phyloP scores from a whole-genome alignment of 495 filamentous ascomycete genomes.

The Penicillium cinerascens region DNA sequence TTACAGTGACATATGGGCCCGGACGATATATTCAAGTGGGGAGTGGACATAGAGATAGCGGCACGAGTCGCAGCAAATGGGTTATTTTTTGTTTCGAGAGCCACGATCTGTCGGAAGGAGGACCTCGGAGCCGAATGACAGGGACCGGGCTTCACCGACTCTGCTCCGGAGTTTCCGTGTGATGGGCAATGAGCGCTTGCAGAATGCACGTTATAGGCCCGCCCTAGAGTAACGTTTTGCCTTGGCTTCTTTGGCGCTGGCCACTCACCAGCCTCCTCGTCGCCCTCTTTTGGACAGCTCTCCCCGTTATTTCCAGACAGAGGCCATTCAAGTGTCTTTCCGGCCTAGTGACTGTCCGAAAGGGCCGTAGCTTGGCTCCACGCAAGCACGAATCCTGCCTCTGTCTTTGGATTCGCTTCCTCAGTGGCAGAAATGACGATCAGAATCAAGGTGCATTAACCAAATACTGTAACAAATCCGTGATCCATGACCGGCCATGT shows the following conservation, averaged over 20 bases:
- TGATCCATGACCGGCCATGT: not conserved
- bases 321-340: not conserved
- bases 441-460: not conserved
- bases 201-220: slow-evolving; percentile 30
- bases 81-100: not conserved
- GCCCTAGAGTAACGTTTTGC: slow-evolving; percentile 3
- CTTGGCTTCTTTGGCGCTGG: slow-evolving; percentile 14
- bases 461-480: not conserved
- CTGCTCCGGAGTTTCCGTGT: slow-evolving; percentile 11
- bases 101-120: not conserved
- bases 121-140: not conserved
- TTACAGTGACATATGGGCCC: slow-evolving; percentile 10
- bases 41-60: not conserved
- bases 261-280: slow-evolving; percentile 13
- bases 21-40: not conserved
- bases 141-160: slow-evolving; percentile 11
- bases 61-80: not conserved
- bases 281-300: not conserved
- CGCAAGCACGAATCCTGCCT: not conserved
- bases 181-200: slow-evolving; percentile 36
- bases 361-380: not conserved
- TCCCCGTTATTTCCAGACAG: not conserved
- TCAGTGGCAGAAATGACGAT: not conserved
- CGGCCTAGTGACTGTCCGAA: not conserved
- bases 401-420: not conserved